These are phyloP conservation scores for Mortierella sp. DNA, from an alignment of 371 early-diverging fungal species.

Conservation along the genomic window DNA sequence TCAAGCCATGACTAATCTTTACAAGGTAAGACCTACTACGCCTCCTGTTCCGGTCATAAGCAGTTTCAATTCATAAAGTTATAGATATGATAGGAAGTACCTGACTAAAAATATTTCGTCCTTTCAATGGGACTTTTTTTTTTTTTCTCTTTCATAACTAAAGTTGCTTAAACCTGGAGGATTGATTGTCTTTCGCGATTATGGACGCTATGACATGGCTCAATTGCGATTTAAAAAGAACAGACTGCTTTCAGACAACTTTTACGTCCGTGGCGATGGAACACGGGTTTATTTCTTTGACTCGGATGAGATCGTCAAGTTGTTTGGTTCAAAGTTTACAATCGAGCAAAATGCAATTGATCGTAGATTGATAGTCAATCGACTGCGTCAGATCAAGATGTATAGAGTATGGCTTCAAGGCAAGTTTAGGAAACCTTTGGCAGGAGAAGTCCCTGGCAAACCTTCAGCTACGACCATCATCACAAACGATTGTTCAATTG, in stretches of 20 bases:
- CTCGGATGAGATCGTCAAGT: constrained; percentile 62
- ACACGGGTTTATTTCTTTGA: constrained; percentile 77
- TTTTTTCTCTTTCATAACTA: background rate
- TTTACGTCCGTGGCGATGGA: constrained; percentile 94
- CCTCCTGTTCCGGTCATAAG: background rate
- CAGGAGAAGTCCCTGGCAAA: constrained; percentile 19
- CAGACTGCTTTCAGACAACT: constrained; percentile 80
- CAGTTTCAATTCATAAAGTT: background rate
- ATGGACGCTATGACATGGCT: constrained; percentile 90
- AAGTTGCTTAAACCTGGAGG: constrained; percentile 82
- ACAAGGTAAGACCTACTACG: constrained; percentile 43
- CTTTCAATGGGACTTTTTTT: too few relatives aligned
- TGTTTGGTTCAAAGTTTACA: constrained; percentile 70
- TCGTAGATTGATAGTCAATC: constrained; percentile 93
- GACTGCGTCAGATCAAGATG: constrained; percentile 95
- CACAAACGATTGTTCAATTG: constrained; percentile 16
- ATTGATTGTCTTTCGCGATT: constrained; percentile 87
- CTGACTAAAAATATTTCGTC: background rate
- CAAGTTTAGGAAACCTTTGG: constrained; percentile 85
- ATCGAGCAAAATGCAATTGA: constrained; percentile 94
- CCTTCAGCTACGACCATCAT: constrained; percentile 37
- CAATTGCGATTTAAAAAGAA: constrained; percentile 87
- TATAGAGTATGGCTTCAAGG: constrained; percentile 98
- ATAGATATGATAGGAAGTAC: background rate
- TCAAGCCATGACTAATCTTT: constrained; percentile 77